Evolutionary conservation across 164 flowering plant species (phyloP).

Genomic region (Cinnamomum chago): DNA sequence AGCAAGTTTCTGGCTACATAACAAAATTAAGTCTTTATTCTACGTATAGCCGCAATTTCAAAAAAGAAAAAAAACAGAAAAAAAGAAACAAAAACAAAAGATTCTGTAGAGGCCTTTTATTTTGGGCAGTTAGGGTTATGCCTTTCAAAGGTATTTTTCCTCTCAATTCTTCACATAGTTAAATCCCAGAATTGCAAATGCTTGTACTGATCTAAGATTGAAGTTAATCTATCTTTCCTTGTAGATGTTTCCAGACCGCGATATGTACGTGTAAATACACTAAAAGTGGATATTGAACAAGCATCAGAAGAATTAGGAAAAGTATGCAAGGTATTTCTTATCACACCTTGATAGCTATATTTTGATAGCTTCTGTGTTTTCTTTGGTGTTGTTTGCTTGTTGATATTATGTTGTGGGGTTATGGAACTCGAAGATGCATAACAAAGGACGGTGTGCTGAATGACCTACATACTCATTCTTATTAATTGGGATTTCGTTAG

Average conservation of each 20-base stretch:
- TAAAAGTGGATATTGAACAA: conserved; percentile 60
- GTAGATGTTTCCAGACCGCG: conserved; percentile 69
- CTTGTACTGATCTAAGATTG: neutral
- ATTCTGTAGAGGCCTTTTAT: too few species aligned
- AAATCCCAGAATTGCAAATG: neutral
- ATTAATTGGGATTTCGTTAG: too few species aligned
- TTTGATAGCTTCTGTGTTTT: neutral
- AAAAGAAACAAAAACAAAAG: too few species aligned
- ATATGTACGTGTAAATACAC: conserved; percentile 81
- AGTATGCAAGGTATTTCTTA: conserved; percentile 35
- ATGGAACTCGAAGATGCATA: too few species aligned
- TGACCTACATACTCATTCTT: too few species aligned
- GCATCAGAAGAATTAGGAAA: conserved; percentile 54
- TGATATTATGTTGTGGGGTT: neutral
- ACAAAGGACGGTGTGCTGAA: too few species aligned
- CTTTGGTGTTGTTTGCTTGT: neutral
- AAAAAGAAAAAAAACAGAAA: too few species aligned
- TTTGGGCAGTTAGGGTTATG: too few species aligned
- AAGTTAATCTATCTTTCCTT: conserved; percentile 9
- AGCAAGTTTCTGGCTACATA: neutral
- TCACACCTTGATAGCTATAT: neutral
- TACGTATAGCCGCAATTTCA: neutral
- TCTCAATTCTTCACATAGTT: neutral
- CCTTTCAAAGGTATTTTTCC: too few species aligned
- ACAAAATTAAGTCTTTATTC: neutral